Percentiles rank a stretch among this genome's conserved stretches.
These are phyloP conservation scores for Wickerhamiella azyma DNA, from an alignment of 805 yeast species.

Conservation along the genomic window DNA sequence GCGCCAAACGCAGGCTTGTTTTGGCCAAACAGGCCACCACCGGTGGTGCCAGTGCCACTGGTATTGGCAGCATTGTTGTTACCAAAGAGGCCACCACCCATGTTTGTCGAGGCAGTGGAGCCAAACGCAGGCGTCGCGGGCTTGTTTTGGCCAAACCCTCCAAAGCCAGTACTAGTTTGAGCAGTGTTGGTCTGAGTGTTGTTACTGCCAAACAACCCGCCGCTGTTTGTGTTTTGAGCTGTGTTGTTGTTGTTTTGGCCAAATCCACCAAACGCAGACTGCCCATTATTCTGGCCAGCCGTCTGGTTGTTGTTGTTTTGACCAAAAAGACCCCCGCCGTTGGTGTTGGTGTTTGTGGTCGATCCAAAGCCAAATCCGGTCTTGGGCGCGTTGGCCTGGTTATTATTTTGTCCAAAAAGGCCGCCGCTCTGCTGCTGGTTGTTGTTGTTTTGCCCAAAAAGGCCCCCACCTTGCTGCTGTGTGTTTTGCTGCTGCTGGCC, in stretches of 20 bases:
- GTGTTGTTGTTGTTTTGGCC: constrained; percentile 11
- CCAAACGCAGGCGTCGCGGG: not conserved
- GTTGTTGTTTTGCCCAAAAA: constrained; percentile 3
- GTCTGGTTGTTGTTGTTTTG: constrained; percentile 21
- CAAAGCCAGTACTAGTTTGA: constrained; percentile 5
- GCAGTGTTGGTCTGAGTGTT: constrained; percentile 19
- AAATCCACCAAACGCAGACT: not conserved
- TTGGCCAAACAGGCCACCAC: constrained; percentile 4
- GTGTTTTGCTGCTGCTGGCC: constrained; percentile 1
- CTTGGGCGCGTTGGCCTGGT: not conserved
- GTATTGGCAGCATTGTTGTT: not conserved
- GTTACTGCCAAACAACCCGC: constrained; percentile 21
- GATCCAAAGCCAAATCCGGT: constrained; percentile 23
- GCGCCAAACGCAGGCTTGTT: not conserved
- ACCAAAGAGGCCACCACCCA: constrained; percentile 5
- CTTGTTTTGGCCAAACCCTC: constrained; percentile 11
- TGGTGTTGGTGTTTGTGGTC: constrained; percentile 12
- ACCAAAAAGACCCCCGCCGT: constrained; percentile 23
- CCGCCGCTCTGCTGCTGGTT: constrained; percentile 4
- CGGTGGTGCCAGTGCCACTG: not conserved
- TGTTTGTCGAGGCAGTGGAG: not conserved
- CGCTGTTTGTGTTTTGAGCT: constrained; percentile 9
- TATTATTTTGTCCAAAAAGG: constrained; percentile 29
- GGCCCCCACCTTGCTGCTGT: constrained; percentile 4
- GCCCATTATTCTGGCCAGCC: constrained; percentile 2